Conservation (phyloP, 176 grass and related monocot genomes). For the Rhynchospora breviuscula region DNA sequence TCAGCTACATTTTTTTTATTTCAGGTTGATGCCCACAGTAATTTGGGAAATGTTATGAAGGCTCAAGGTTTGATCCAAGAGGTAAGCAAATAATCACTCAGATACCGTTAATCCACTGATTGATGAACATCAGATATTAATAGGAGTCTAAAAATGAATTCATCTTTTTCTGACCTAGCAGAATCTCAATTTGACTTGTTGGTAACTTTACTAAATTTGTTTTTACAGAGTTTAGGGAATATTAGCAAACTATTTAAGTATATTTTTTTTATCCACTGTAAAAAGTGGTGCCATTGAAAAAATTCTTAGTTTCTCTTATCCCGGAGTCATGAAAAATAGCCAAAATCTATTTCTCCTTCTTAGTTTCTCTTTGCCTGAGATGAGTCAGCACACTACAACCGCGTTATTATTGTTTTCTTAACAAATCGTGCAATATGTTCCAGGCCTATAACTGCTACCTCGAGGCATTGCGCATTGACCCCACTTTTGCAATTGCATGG, state of each 20-base stretch:
- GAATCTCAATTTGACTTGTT: background rate
- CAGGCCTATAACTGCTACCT: conserved; percentile 85
- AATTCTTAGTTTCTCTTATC: background rate
- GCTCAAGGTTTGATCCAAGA: conserved; percentile 91
- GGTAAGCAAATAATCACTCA: conserved; percentile 25
- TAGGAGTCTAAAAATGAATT: background rate
- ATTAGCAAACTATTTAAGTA: background rate
- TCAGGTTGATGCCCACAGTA: conserved; percentile 98
- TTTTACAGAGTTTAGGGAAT: background rate
- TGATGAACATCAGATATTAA: background rate
- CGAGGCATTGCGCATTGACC: conserved; percentile 75
- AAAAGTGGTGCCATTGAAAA: background rate
- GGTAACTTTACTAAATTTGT: background rate
- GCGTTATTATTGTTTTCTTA: background rate
- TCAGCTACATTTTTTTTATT: conserved; percentile 8
- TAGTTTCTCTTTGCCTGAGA: background rate
- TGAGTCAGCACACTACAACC: background rate
- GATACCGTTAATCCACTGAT: background rate
- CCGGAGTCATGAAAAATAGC: background rate
- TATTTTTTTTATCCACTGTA: background rate
- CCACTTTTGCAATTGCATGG: conserved; percentile 97
- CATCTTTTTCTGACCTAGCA: background rate
- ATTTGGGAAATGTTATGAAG: conserved; percentile 98
- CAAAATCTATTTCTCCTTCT: background rate
- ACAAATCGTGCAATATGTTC: background rate